Evolutionary conservation across 2,329 filamentous ascomycete genomes (phyloP).

Genomic region (Dendryphion nanum): DNA sequence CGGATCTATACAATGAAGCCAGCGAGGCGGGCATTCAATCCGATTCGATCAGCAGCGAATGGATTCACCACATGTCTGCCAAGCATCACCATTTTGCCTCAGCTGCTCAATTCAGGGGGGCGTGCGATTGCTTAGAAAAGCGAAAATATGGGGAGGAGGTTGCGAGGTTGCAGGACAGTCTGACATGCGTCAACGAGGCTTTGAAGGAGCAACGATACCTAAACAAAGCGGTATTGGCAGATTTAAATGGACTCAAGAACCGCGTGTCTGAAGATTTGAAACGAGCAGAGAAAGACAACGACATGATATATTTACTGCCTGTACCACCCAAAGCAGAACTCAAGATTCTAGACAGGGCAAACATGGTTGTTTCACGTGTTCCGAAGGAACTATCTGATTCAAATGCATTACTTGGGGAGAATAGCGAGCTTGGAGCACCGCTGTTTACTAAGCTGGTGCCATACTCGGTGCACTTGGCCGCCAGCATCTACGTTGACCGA

Average conservation of each 20-base stretch:
- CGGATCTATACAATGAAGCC: slow-evolving; percentile 82
- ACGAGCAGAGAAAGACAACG: slow-evolving; percentile 92
- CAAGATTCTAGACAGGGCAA: slow-evolving; percentile 78
- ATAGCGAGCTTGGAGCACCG: slow-evolving; percentile 76
- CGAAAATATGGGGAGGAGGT: slow-evolving; percentile 94
- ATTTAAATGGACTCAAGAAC: slow-evolving; percentile 78
- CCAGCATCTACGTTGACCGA: slow-evolving; percentile 91
- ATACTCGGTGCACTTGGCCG: slow-evolving; percentile 91
- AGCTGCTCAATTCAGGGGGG: slow-evolving; percentile 88
- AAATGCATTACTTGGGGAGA: slow-evolving; percentile 74
- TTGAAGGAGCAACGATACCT: slow-evolving; percentile 81
- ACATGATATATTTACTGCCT: slow-evolving; percentile 85
- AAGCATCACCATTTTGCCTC: slow-evolving; percentile 98
- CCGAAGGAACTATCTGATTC: slow-evolving; percentile 82
- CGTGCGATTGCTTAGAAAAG: slow-evolving; percentile 90
- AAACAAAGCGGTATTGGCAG: slow-evolving; percentile 76
- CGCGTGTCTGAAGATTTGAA: slow-evolving; percentile 85
- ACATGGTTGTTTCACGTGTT: slow-evolving; percentile 78
- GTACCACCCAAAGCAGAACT: slow-evolving; percentile 89
- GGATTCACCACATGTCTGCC: slow-evolving; percentile 97
- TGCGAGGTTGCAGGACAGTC: slow-evolving; percentile 76
- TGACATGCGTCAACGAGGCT: slow-evolving; percentile 80
- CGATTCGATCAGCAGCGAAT: slow-evolving; percentile 84
- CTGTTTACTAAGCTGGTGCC: slow-evolving; percentile 91
- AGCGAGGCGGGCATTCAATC: slow-evolving; percentile 86